Evolutionary conservation across 2,329 filamentous ascomycete genomes (phyloP), one percentile per base, ranked within the genome.

Genomic region (Canariomyces notabilis): DNA sequence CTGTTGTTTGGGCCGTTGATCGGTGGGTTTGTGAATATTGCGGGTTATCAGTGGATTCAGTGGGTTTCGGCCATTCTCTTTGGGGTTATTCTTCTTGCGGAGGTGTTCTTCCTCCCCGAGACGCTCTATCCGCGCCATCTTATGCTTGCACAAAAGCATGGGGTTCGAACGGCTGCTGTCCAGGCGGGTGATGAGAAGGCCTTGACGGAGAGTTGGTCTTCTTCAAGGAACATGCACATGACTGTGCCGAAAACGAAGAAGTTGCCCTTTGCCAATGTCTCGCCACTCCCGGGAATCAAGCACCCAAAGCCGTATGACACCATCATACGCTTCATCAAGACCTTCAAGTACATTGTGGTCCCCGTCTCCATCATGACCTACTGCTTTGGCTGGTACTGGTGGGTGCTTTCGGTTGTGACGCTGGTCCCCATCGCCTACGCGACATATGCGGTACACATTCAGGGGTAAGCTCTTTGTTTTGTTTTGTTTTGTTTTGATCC

Each of bases 11-110:
- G 51, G 5, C 44, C 52, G 1, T 42, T 62, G 3, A 49, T 80
- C 46, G 76, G 77, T 9, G 75, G 74, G 0, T 76, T 79, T 52
- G 59, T 79, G 20, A 66, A 70, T 37, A 60, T 75, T 2, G 64
- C 73, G 14, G 66, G 68, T 44, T 60, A 70, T 4, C 62, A 61
- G 20, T 80, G 76, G 77, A 70, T 78, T 4, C 71, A 74, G 44
- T 80, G 75, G 72, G 66, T 79, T 22, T 71, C 69, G 4, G 73
- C 73, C 0, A 77, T 80, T 41, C 53, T 79, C 5, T 76, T 78
- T 49, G 75, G 60, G 1, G 56, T 66, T 0, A 62, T 79, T 2
- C 60, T 78, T 2, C 33, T 72, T 5, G 61, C 73, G 2, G 72
- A 79, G 53, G 45, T 78, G 9, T 56, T 69, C 3, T 69, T 77